Base-by-base conservation (phyloP, 2,329 filamentous ascomycete genomes). In the Drechslera avenae region DNA sequence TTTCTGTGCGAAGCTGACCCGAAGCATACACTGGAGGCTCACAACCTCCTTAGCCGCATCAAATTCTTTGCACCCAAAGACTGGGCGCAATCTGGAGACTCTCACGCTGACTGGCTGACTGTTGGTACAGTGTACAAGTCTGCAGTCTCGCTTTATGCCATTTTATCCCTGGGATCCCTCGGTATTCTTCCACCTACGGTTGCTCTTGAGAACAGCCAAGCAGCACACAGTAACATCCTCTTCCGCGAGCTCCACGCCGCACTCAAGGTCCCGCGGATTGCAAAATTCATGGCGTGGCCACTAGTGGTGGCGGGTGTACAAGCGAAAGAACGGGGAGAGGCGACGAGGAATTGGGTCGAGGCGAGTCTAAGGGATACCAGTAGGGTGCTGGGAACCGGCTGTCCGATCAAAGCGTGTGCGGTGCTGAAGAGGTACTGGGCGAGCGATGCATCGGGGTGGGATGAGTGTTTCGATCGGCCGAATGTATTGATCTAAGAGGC, bases 281-380 rank as follows among this genome's bases (percentile, higher is more conserved):
- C 31, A 1, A 64, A 50, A 19, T 66, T 64, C 18, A 43, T 64
- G 9, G 40, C 59, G n/a, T 70, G 63, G 57, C 63, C 65, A 6
- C 46, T 71, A 5, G 51, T 60, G 1, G 60, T 70, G 10, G 61
- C 62, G 9, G 66, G 67, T 2, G 64, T 68, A 4, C 64, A 68
- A 46, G 64, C 65, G 3, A 57, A 46, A 2, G 59, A 62, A 21
- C 40, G 62, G n/a, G 46, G 56, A 6, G 44, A 57, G 35, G 51
- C 39, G 5, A 57, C 49, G 4, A 54, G 57, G 19, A 34, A 40
- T 14, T 66, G 62, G 62, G 54, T 71, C 18, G 63, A 60, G n/a
- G 28, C 57, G 7, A 36, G 43, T 21, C 30, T 68, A 12, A 36
- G 16, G 7, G 51, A 62, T 1, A 12, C 62, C 12, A 66, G 65